Evolutionary conservation across 345 rosid species (phyloP).

Genomic region (Melaleuca alternifolia): DNA sequence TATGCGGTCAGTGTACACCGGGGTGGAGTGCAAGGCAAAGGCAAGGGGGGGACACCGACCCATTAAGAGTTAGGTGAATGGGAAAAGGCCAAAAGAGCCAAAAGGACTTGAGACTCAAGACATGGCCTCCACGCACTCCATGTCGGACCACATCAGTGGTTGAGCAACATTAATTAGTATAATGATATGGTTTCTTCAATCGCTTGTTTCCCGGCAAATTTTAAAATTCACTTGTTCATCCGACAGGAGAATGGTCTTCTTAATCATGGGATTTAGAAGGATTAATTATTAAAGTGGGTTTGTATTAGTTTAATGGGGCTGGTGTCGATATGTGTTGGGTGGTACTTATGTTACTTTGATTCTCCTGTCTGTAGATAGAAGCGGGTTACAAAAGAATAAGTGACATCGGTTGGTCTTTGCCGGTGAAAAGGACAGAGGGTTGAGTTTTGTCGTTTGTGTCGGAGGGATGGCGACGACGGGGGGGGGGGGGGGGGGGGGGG

Average conservation of each 20-base stretch:
- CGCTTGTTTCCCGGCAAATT: neutral
- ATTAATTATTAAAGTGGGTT: neutral
- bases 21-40: neutral
- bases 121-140: neutral
- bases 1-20: neutral
- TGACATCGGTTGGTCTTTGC: neutral
- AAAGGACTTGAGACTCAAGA: neutral
- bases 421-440: neutral
- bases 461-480: too few relatives aligned
- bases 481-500: too few relatives aligned
- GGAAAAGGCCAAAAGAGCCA: neutral
- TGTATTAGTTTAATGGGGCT: neutral
- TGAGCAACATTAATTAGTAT: neutral
- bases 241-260: neutral
- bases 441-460: too few relatives aligned
- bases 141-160: neutral
- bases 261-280: neutral
- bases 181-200: neutral
- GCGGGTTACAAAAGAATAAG: neutral
- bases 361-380: too few relatives aligned
- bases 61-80: neutral
- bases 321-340: too few relatives aligned
- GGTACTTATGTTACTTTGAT: too few relatives aligned
- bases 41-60: neutral
- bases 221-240: neutral